phyloP scores from a whole-genome alignment of 2,329 filamentous ascomycete species.

The Zymoseptoria crescenta region DNA sequence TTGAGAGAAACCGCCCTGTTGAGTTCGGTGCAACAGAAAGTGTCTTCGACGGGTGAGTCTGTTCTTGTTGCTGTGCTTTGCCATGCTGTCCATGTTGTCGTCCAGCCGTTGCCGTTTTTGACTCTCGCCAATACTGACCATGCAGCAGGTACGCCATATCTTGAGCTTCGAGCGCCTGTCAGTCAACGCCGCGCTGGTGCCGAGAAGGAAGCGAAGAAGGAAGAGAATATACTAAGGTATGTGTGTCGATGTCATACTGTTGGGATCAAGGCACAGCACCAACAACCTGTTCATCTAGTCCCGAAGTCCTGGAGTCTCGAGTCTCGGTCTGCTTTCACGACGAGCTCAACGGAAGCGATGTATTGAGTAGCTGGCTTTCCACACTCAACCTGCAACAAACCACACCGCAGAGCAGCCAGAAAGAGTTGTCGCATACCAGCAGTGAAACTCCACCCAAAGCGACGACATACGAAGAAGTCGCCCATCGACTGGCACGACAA shows the following conservation, averaged over 20 bases:
- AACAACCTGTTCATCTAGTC: slow-evolving; percentile 6
- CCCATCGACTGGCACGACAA: slow-evolving; percentile 12
- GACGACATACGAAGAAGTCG: slow-evolving; percentile 15
- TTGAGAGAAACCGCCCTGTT: too few species aligned
- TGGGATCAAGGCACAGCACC: not conserved
- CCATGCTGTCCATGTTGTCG: not conserved
- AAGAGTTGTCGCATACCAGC: slow-evolving; percentile 1
- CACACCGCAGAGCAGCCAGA: slow-evolving; percentile 5
- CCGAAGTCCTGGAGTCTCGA: slow-evolving; percentile 25
- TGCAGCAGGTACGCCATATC: slow-evolving; percentile 20
- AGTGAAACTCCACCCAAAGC: slow-evolving; percentile 4
- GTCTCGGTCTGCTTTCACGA: slow-evolving; percentile 29
- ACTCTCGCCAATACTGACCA: slow-evolving; percentile 6
- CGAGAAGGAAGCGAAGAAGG: not conserved
- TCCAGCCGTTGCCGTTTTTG: not conserved
- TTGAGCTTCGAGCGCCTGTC: slow-evolving; percentile 16
- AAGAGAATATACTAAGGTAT: slow-evolving; percentile 13
- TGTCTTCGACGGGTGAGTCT: slow-evolving; percentile 27
- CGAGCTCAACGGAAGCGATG: slow-evolving; percentile 20
- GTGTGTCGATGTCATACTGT: not conserved
- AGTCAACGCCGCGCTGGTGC: not conserved
- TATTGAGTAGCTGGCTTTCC: slow-evolving; percentile 24
- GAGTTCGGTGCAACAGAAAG: slow-evolving; percentile 27
- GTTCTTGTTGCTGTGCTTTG: not conserved
- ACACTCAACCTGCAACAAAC: slow-evolving; percentile 17